Evolutionary conservation across 192 early-diverging fungal species (phyloP).

Genomic region (Entomortierella beljakovae): DNA sequence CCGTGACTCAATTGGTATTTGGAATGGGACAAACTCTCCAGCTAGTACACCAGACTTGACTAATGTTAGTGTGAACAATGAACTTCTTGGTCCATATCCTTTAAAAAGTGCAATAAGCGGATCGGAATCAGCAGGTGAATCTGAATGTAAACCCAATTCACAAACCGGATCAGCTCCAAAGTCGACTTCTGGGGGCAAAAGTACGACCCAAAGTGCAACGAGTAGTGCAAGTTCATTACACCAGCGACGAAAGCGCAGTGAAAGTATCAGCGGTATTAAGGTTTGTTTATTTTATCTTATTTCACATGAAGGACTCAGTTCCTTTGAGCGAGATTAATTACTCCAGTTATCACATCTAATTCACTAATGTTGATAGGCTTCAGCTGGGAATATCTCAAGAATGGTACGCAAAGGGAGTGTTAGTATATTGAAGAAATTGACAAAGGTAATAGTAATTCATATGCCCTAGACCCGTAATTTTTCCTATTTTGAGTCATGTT

Average conservation of each 20-base stretch:
- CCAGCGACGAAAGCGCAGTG: slow-evolving; percentile 43
- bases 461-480: neutral
- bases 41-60: slow-evolving; percentile 39
- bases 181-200: neutral
- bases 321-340: no score
- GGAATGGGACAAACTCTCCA: slow-evolving; percentile 29
- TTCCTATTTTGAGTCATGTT: neutral
- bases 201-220: neutral
- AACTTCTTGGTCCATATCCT: slow-evolving; percentile 8
- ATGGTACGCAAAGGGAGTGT: slow-evolving; percentile 47
- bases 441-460: slow-evolving; percentile 12
- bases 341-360: neutral
- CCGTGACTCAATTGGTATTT: slow-evolving; percentile 18
- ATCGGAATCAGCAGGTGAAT: no score
- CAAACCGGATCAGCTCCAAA: slow-evolving; percentile 1
- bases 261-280: slow-evolving; percentile 45
- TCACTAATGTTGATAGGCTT: slow-evolving; percentile 13
- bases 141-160: no score
- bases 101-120: neutral
- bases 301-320: no score
- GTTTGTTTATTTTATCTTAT: no score
- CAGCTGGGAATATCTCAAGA: slow-evolving; percentile 32
- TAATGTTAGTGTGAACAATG: slow-evolving; percentile 1
- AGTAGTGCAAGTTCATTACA: slow-evolving; percentile 28
- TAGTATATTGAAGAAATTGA: slow-evolving; percentile 27